A percentile compares a stretch with the other conserved stretches of the same genome.
Conservation (phyloP, 139 green algal species). For the Desmodesmus armatus region DNA sequence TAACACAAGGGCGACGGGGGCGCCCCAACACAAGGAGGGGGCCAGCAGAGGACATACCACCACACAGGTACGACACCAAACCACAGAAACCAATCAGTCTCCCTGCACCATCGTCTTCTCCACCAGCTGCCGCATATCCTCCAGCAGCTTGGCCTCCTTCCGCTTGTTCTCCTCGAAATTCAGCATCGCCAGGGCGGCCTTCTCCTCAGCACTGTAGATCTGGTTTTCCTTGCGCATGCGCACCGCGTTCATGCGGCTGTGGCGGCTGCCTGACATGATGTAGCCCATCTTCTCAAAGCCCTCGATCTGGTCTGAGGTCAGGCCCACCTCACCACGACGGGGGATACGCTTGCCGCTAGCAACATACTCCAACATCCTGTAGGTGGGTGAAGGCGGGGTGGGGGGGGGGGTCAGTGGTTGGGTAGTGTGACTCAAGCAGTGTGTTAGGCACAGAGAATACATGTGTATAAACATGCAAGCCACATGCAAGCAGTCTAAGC, state of each 20-base stretch:
- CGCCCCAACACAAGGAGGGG: no score
- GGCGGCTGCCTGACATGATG: conserved; percentile 95
- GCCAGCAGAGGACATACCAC: no score
- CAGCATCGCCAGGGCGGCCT: conserved; percentile 97
- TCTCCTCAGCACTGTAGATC: conserved; percentile 98
- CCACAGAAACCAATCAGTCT: no score
- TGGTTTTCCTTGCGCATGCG: conserved; percentile 96
- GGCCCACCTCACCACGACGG: conserved; percentile 94
- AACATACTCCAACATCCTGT: conserved; percentile 94
- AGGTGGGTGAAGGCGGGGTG: background rate
- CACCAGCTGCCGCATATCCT: conserved; percentile 89
- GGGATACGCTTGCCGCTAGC: conserved; percentile 96
- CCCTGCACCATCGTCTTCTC: conserved; percentile 72
- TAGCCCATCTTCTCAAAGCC: conserved; percentile 95
- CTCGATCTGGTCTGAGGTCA: conserved; percentile 89
- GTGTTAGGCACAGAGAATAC: no score
- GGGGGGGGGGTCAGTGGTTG: no score
- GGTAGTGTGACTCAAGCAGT: no score
- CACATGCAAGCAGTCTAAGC: no score
- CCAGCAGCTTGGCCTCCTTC: conserved; percentile 93
- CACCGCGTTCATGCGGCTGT: conserved; percentile 98
- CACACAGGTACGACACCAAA: no score
- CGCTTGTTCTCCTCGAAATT: conserved; percentile 98
- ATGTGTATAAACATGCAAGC: no score
- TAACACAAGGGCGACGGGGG: no score